Evolutionary conservation across 2,329 filamentous ascomycete genomes (phyloP), one percentile per base, ranked within the genome.

Genomic region (Talaromyces sp.): DNA sequence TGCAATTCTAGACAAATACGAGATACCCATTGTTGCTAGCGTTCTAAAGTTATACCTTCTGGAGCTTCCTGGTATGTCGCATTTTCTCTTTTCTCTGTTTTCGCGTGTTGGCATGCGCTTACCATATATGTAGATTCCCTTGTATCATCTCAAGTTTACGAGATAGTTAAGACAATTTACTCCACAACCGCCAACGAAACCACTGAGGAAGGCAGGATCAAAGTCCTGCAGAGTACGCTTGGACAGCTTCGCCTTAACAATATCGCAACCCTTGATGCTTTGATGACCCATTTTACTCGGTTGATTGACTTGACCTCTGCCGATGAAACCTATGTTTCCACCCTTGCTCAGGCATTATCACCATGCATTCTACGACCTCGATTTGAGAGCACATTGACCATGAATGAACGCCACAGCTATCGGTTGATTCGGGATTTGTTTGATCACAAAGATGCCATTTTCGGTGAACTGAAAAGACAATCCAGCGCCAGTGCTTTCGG

Each of bases 151-250:
- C 93, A 97, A 73, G 92, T 99, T 61, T 99, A 99, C 75, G 95
- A 99, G 78, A 97, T 99, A 71, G 88, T 99, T 72, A 92, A 96
- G 78, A 97, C 92, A 1, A 95, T 99, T 65, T 99, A 99, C 79
- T 88, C 87, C 53, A 92, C 90, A 14, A 88, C 91, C 12, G 83
- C 89, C 53, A 84, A 89, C 48, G 91, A 96, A 60, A 84, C 85
- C 17, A 86, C 87, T 3, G 90, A 96, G 67, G 83, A 87, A 56
- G 87, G 90, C 12, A 89, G 94, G 57, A 84, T 99, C 65, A 89
- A 92, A 58, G 91, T 97, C 62, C 85, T 99, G 35, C 94, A 99
- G 75, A 96, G 94, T 68, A 97, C 94, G 0, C 87, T 99, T 59
- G 93, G 92, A 43, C 92, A 97, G 74, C 85, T 99, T 60, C 89